Base-by-base conservation (phyloP, 371 early-diverging fungal species). In the Racocetra persica region DNA sequence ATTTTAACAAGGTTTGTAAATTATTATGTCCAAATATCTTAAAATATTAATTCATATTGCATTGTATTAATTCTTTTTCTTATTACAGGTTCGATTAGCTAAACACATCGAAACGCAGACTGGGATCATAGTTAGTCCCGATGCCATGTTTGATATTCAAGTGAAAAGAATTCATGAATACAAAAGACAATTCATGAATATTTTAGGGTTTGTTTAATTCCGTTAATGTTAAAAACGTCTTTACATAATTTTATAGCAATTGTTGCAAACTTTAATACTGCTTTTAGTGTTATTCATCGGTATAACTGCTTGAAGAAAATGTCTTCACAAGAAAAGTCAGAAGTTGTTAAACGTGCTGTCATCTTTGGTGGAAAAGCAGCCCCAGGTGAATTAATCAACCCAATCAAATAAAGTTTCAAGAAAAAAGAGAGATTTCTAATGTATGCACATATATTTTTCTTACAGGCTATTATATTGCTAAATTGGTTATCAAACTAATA, bases 141-240 rank as follows among this genome's bases (percentile, higher is more conserved):
- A 95, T 78, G 94, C 97, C 1, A 84, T 97, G 77, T 97, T 97
- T 85, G 98, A 97, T 85, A 90, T 96, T 79, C 97, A 97, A 86
- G 96, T 96, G 83, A 97, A 96, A 89, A 94, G 97, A 86, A 93
- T 97, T 82, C 98, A 97, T 86, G 98, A 97, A 87, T 97, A 97
- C 89, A 97, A 97, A 90, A 95, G 98, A 81, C 98, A 97, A 89
- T 95, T 94, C 85, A 95, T 97, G 95, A 97, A 97, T 88, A 96
- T 97, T 81, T 86, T 97, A 49, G 87, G 85, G 84, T 74, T 36
- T 20, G 79, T 5, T 41, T 3, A 62, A 67, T 80, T 22, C 5
- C 32, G 41, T 67, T 2, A 38, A 51, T 51, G 14, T n/a, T 52
- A 22, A 51, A 51, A 51, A 16, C 16, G 32, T 2, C 32, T 32